A percentile compares a stretch with the other conserved stretches of the same genome.
phyloP scores from a whole-genome alignment of 139 green algal species.

The Chara braunii region DNA sequence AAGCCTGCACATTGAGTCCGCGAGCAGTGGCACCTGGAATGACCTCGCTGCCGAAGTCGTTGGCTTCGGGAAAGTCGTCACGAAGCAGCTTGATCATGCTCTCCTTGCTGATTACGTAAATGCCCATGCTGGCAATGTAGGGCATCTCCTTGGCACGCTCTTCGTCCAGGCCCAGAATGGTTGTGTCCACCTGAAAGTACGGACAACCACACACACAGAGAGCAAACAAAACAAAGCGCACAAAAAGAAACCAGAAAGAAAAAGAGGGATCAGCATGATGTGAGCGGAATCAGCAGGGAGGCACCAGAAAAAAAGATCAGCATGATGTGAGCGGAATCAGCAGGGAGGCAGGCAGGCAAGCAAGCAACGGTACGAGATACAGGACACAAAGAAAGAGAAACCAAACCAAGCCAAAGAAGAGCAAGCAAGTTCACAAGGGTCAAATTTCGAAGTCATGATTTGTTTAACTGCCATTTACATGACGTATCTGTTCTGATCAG shows the following conservation, averaged over 20 bases:
- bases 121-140: slow-evolving; percentile 99
- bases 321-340: no score
- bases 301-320: not conserved
- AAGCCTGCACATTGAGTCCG: slow-evolving; percentile 60
- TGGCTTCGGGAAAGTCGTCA: slow-evolving; percentile 56
- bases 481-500: no score
- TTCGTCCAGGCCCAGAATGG: slow-evolving; percentile 77
- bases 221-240: not conserved
- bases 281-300: not conserved
- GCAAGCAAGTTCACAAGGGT: no score
- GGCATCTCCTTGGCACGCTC: slow-evolving; percentile 73
- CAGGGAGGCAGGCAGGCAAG: no score
- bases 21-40: slow-evolving; percentile 72
- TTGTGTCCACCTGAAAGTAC: slow-evolving; percentile 84
- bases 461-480: no score
- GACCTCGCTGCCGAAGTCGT: slow-evolving; percentile 79
- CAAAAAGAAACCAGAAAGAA: no score
- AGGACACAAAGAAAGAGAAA: no score
- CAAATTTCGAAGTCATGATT: no score
- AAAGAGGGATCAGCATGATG: not conserved
- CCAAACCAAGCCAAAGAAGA: no score
- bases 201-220: not conserved
- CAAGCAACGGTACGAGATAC: no score
- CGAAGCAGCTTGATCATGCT: slow-evolving; percentile 52
- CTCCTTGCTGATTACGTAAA: slow-evolving; percentile 76